phyloP scores from a whole-genome alignment of 306 rosid genomes.

The Rosa rugosa region DNA sequence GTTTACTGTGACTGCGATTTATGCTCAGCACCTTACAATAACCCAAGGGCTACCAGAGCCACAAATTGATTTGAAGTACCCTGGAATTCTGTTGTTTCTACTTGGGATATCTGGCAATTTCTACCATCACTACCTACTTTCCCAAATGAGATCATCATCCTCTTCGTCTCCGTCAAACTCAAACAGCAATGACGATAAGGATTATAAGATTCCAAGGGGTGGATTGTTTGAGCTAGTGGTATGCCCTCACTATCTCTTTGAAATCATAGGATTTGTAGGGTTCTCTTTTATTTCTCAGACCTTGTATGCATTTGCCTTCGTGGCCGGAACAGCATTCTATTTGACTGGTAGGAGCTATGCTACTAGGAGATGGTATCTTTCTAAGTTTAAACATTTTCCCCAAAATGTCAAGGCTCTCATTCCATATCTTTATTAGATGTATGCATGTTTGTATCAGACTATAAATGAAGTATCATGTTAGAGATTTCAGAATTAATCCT shows the following conservation, averaged over 20 bases:
- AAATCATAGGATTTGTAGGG: conserved; percentile 54
- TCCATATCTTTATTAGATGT: conserved; percentile 49
- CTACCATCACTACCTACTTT: conserved; percentile 69
- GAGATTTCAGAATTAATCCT: background rate
- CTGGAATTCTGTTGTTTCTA: conserved; percentile 44
- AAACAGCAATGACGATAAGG: conserved; percentile 40
- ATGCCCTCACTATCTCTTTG: conserved; percentile 84
- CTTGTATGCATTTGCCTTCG: conserved; percentile 29
- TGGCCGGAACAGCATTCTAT: conserved; percentile 49
- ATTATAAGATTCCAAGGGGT: conserved; percentile 72
- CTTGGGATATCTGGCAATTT: conserved; percentile 68
- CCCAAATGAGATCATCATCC: conserved; percentile 40
- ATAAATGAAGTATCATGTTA: background rate
- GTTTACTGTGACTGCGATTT: conserved; percentile 37
- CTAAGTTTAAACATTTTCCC: conserved; percentile 76
- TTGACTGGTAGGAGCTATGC: conserved; percentile 65
- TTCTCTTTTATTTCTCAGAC: conserved; percentile 66
- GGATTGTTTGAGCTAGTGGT: conserved; percentile 56
- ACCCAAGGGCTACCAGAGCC: conserved; percentile 48
- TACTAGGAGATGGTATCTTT: conserved; percentile 66
- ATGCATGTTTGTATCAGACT: background rate
- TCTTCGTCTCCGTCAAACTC: background rate
- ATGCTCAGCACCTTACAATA: conserved; percentile 45
- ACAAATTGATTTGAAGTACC: conserved; percentile 37
- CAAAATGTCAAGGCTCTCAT: conserved; percentile 61